Evolutionary conservation across 306 rosid genomes (phyloP), one percentile per base, ranked within the genome.

Genomic region (Ormosia emarginata): DNA sequence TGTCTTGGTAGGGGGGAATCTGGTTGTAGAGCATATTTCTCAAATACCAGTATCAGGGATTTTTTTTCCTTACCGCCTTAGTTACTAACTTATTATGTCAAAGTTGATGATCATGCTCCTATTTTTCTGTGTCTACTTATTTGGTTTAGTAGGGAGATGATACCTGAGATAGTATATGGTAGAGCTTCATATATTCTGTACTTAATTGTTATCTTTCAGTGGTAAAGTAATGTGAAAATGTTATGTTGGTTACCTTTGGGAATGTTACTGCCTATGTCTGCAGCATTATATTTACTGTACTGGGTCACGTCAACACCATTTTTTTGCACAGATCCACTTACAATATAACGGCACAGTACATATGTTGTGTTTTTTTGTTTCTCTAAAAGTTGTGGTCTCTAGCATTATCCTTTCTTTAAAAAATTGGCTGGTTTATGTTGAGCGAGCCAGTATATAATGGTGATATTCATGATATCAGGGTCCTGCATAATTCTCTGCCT

Each of bases 381-480:
- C 55, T 49, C n/a, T 49, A 49, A 49, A 53, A 14, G 8, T 53
- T 1, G 59, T 8, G 12, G 12, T 43, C 12, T 8, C 11, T 43
- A 43, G 49, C 11, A 8, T 43, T 8, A 8, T 43, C 49, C 49
- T 57, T 57, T 7, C 34, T 29, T 2, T 4, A 57, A 8, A 7
- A 0, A 0, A 7, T 4, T 67, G n/a, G 72, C 52, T 15, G 12
- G 36, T 50, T 41, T 40, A 8, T 67, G 11, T 34, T 52, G 49
- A 47, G 47, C 12, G 18, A 17, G 71, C 72, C 36, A 13, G 58
- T 72, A 68, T 40, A n/a, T 62, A 49, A 44, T 7, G 67, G 65
- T 71, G 41, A 6, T 61, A 46, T 80, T 62, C 71, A 59, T 71
- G 44, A 80, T 79, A 40, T 49, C 34, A 63, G 58, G 67, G 71